Evolutionary conservation across 2,329 filamentous ascomycete genomes (phyloP).

Genomic region (Corynespora cassiicola): DNA sequence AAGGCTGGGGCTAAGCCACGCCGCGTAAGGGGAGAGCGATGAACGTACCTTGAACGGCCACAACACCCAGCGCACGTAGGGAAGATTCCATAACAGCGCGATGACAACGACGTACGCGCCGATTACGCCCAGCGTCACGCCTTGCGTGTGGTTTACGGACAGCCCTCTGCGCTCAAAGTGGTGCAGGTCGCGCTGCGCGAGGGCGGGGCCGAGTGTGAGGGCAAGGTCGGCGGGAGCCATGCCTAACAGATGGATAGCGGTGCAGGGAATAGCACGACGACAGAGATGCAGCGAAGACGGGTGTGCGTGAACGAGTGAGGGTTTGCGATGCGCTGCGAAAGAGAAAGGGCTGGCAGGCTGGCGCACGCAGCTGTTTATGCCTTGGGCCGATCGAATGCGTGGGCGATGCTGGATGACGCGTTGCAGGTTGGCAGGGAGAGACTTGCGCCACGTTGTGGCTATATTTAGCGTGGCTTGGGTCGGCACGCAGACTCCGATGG

Average conservation of each 20-base stretch:
- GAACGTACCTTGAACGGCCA: slow-evolving; percentile 80
- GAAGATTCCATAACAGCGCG: slow-evolving; percentile 79
- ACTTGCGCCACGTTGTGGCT: slow-evolving; percentile 31
- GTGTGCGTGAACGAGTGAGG: too few species aligned
- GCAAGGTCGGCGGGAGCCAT: too few species aligned
- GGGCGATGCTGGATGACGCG: slow-evolving; percentile 21
- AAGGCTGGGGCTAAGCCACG: not conserved
- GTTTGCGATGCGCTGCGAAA: too few species aligned
- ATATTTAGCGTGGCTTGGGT: slow-evolving; percentile 18
- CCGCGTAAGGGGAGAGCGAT: not conserved
- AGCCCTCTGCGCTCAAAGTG: slow-evolving; percentile 60
- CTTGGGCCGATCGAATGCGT: too few species aligned
- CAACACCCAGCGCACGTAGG: slow-evolving; percentile 74
- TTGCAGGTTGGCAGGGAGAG: slow-evolving; percentile 16
- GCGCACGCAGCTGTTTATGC: too few species aligned
- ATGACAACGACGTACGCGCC: slow-evolving; percentile 75
- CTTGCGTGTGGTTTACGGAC: slow-evolving; percentile 70
- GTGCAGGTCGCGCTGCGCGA: slow-evolving; percentile 31
- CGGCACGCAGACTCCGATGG: too few species aligned
- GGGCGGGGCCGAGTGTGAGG: slow-evolving; percentile 31
- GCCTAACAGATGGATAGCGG: too few species aligned
- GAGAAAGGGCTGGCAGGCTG: too few species aligned
- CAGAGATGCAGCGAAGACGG: too few species aligned
- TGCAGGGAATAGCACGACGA: too few species aligned
- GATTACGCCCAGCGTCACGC: slow-evolving; percentile 74